Evolutionary conservation across 2,329 filamentous ascomycete genomes (phyloP).

Genomic region (Pseudonectria foliicola): DNA sequence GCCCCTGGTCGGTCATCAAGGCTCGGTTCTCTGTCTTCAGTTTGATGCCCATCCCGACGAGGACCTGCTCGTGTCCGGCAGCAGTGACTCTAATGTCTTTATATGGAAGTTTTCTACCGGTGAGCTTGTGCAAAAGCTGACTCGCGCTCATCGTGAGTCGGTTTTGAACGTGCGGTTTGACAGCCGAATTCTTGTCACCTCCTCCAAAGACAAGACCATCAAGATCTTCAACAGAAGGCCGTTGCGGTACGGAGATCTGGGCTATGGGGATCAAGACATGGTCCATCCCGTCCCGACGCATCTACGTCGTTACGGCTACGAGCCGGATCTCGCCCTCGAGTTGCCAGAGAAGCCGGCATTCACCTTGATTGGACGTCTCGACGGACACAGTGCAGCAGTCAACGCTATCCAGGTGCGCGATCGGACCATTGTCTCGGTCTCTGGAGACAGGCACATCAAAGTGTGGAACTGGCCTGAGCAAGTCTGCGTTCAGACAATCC

Average conservation of each 20-base stretch:
- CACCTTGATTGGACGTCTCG: constrained; percentile 68
- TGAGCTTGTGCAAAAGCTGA: constrained; percentile 67
- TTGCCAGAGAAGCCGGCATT: constrained; percentile 56
- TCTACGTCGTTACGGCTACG: constrained; percentile 49
- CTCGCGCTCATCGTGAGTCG: constrained; percentile 76
- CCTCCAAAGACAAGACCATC: constrained; percentile 94
- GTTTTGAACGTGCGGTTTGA: constrained; percentile 93
- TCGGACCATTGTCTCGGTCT: constrained; percentile 86
- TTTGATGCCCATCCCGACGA: constrained; percentile 85
- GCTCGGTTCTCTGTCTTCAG: constrained; percentile 89
- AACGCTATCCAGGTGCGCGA: constrained; percentile 91
- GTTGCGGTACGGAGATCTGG: constrained; percentile 53
- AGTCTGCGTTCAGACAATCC: constrained; percentile 66
- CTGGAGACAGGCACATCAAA: constrained; percentile 88
- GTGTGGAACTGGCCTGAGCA: constrained; percentile 87
- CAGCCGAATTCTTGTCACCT: constrained; percentile 84
- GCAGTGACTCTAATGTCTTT: constrained; percentile 85
- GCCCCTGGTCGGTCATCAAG: constrained; percentile 70
- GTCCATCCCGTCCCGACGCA: constrained; percentile 47
- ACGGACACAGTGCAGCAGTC: constrained; percentile 84
- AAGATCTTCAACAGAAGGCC: constrained; percentile 85
- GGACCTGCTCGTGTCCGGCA: constrained; percentile 90
- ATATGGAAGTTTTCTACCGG: constrained; percentile 93
- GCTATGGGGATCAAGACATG: constrained; percentile 37
- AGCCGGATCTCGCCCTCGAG: constrained; percentile 37